phyloP scores from a whole-genome alignment of 2,329 filamentous ascomycete genomes.

The Rutstroemia sp. region DNA sequence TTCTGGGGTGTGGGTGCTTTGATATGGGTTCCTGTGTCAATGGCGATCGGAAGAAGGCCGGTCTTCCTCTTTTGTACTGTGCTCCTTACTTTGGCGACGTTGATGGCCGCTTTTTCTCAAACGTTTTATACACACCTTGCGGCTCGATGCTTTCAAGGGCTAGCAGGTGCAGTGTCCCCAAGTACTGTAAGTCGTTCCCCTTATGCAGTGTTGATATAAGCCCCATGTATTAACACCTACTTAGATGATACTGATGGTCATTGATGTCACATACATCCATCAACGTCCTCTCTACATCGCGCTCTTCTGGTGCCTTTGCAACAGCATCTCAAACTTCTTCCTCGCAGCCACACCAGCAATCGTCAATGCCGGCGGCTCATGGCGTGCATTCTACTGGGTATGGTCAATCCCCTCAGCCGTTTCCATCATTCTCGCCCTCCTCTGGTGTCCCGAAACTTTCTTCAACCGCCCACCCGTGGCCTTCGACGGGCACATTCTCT shows the following conservation, averaged over 20 bases:
- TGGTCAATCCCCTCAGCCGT: conserved; percentile 26
- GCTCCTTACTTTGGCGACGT: conserved; percentile 24
- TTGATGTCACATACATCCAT: conserved; percentile 35
- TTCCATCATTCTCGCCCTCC: conserved; percentile 26
- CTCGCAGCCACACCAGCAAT: conserved; percentile 28
- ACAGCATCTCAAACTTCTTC: conserved; percentile 20
- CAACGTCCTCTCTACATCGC: conserved; percentile 31
- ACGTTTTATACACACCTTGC: not conserved
- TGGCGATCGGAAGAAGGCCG: conserved; percentile 33
- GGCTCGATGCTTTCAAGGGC: not conserved
- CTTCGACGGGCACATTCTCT: conserved; percentile 34
- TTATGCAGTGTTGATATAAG: not conserved
- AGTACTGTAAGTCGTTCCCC: not conserved
- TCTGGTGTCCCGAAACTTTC: conserved; percentile 34
- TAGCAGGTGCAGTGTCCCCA: not conserved
- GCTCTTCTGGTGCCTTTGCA: conserved; percentile 30
- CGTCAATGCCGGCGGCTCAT: conserved; percentile 23
- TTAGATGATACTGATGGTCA: conserved; percentile 25
- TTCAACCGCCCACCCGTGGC: conserved; percentile 35
- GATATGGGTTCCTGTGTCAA: conserved; percentile 32
- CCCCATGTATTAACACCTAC: not conserved
- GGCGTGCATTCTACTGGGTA: conserved; percentile 30
- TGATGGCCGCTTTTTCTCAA: not conserved
- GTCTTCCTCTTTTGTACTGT: conserved; percentile 29
- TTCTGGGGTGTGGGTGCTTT: conserved; percentile 29